A percentile compares a stretch with the other conserved stretches of the same genome.
These are phyloP conservation scores for Haberlea rhodopensis DNA, from an alignment of 257 asterid species.

Conservation along the genomic window DNA sequence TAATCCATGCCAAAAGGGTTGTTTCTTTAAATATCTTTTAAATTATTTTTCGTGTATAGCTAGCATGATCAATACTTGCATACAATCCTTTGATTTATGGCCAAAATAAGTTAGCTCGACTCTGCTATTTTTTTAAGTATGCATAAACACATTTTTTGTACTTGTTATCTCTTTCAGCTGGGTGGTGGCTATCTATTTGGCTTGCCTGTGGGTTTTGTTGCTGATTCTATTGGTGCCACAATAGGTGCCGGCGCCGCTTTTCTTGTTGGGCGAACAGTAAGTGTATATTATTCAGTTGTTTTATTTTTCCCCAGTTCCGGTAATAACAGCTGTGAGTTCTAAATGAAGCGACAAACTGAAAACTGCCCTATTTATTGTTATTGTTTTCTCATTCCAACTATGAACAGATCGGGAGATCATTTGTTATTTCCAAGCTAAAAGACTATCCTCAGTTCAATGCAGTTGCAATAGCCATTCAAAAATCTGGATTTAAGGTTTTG, in stretches of 20 bases:
- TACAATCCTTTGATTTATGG: neutral
- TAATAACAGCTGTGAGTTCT: neutral
- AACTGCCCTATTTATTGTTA: neutral
- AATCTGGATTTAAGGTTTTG: conserved; percentile 87
- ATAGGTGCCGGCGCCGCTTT: conserved; percentile 94
- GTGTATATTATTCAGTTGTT: conserved; percentile 23
- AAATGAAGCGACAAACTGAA: neutral
- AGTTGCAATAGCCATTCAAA: conserved; percentile 75
- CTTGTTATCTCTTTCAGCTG: conserved; percentile 53
- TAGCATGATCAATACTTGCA: neutral
- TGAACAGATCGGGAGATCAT: conserved; percentile 85
- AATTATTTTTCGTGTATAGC: neutral
- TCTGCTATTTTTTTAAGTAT: conserved; percentile 15
- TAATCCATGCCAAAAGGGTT: neutral
- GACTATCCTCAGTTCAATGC: conserved; percentile 92
- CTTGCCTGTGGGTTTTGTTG: conserved; percentile 89
- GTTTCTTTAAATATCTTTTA: neutral
- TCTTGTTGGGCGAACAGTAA: conserved; percentile 94
- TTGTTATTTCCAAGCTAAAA: conserved; percentile 81
- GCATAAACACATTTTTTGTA: conserved; percentile 13
- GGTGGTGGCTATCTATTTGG: conserved; percentile 99
- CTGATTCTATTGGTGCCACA: conserved; percentile 96
- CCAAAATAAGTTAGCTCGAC: neutral
- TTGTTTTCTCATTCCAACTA: conserved; percentile 13
- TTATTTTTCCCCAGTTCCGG: neutral